These are phyloP conservation scores for Xerocomus spinulosus DNA, from an alignment of 768 basidiomycete genomes.

Conservation along the genomic window DNA sequence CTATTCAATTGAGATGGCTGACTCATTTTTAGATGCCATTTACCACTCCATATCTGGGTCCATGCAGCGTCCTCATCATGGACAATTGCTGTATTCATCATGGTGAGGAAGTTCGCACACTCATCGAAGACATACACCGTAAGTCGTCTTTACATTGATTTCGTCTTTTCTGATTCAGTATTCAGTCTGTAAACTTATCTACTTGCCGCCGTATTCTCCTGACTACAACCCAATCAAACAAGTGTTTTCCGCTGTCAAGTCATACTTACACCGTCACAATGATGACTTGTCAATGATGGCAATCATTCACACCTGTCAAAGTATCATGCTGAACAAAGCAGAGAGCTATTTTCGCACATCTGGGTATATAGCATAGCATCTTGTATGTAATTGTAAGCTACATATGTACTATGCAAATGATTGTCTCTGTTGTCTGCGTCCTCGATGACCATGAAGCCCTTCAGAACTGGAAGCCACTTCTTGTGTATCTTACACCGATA, in stretches of 20 bases:
- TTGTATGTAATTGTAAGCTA: too few relatives aligned
- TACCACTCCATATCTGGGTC: too few relatives aligned
- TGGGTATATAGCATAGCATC: slow-evolving; percentile 1
- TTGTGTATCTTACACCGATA: too few relatives aligned
- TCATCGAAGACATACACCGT: too few relatives aligned
- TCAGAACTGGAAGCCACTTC: too few relatives aligned
- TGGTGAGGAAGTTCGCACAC: slow-evolving; percentile 13
- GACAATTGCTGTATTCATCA: slow-evolving; percentile 27
- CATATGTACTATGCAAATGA: not conserved
- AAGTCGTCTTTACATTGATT: slow-evolving; percentile 18
- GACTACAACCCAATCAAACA: slow-evolving; percentile 30
- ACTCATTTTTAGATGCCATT: slow-evolving; percentile 1
- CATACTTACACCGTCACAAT: not conserved
- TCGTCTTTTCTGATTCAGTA: not conserved
- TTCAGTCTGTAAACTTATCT: slow-evolving; percentile 24
- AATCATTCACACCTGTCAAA: not conserved
- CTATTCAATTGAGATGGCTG: too few relatives aligned
- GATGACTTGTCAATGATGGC: not conserved
- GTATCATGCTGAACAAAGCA: slow-evolving; percentile 1
- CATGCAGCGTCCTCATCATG: slow-evolving; percentile 13
- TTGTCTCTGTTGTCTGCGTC: not conserved
- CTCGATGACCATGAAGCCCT: not conserved
- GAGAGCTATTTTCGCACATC: slow-evolving; percentile 3
- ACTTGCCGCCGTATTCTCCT: slow-evolving; percentile 26
- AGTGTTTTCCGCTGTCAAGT: not conserved